Percentiles rank a stretch among this genome's conserved stretches.
Conservation (phyloP, 1,139 yeast species). For the Debaryomyces sp. region DNA sequence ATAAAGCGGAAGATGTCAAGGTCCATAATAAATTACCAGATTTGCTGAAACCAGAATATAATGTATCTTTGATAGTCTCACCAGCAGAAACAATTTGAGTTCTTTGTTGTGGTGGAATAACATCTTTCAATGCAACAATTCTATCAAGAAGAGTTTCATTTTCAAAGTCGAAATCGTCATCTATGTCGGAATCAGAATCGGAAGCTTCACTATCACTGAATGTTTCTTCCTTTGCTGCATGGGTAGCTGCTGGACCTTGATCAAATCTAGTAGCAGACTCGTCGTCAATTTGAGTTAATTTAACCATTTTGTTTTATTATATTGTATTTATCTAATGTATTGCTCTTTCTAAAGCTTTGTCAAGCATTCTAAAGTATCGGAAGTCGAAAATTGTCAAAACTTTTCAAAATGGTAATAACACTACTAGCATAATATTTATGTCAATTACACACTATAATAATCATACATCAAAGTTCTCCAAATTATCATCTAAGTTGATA, state of each 20-base stretch:
- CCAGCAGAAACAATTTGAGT: constrained; percentile 41
- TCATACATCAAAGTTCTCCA: background rate
- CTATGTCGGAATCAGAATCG: constrained; percentile 64
- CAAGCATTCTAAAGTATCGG: constrained; percentile 2
- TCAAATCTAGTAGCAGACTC: constrained; percentile 44
- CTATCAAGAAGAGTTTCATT: constrained; percentile 87
- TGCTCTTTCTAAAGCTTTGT: constrained; percentile 1
- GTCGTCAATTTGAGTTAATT: constrained; percentile 72
- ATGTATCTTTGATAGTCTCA: constrained; percentile 35
- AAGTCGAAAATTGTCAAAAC: constrained; percentile 6
- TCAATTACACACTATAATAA: background rate
- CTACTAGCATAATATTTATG: background rate
- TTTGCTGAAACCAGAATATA: constrained; percentile 52
- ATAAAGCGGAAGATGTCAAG: constrained; percentile 77
- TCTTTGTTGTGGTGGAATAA: constrained; percentile 88
- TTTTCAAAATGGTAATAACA: constrained; percentile 3
- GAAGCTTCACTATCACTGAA: constrained; percentile 39
- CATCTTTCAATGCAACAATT: constrained; percentile 87
- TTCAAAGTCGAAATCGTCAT: constrained; percentile 75
- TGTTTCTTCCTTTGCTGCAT: constrained; percentile 26
- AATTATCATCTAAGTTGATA: background rate
- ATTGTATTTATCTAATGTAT: background rate
- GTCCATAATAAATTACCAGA: constrained; percentile 85
- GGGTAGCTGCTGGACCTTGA: constrained; percentile 24
- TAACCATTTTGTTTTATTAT: constrained; percentile 53